A percentile compares a stretch with the other conserved stretches of the same genome.
Conservation (phyloP, 2,329 filamentous ascomycete genomes). For the Orbilia javanica region DNA sequence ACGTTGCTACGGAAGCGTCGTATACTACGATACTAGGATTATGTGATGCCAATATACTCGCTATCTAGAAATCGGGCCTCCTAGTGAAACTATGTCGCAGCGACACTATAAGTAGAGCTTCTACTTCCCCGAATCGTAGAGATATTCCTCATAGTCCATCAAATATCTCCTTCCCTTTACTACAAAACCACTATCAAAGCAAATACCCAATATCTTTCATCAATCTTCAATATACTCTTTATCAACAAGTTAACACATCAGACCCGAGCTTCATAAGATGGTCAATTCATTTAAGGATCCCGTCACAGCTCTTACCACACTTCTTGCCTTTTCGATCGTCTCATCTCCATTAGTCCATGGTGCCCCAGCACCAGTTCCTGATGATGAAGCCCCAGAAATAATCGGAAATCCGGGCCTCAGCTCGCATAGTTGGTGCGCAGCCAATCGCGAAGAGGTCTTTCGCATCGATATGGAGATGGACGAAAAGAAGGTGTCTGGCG, state of each 20-base stretch:
- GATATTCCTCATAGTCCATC: neutral
- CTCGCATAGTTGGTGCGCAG: slow-evolving; percentile 31
- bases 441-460: slow-evolving; percentile 1
- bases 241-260: neutral
- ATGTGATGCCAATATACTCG: neutral
- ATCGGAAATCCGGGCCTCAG: slow-evolving; percentile 28
- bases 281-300: neutral
- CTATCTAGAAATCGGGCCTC: neutral
- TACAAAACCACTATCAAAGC: neutral
- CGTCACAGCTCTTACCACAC: neutral
- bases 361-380: slow-evolving; percentile 19
- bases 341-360: neutral
- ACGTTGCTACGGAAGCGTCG: too few relatives aligned
- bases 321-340: neutral
- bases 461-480: neutral
- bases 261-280: neutral
- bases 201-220: neutral
- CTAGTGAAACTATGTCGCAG: neutral
- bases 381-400: neutral
- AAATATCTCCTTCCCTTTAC: neutral
- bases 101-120: neutral
- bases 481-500: neutral
- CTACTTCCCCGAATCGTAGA: neutral
- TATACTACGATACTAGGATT: too few relatives aligned
- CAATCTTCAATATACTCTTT: neutral